Evolutionary conservation across 306 rosid genomes (phyloP).

Genomic region (Medicago arabica): DNA sequence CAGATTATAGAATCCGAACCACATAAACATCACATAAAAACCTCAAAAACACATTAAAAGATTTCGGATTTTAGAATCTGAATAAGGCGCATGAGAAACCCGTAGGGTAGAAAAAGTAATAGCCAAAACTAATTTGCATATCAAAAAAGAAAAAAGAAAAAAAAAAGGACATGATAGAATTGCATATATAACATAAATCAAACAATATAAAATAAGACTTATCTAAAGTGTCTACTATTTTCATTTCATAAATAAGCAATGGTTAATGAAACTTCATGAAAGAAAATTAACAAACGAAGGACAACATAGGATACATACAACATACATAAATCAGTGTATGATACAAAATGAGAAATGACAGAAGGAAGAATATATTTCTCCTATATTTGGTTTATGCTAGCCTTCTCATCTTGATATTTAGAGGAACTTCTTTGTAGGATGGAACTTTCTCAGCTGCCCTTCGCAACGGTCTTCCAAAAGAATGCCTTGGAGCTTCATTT

Average conservation of each 20-base stretch:
- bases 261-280: conserved; percentile 8
- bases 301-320: conserved; percentile 22
- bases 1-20: too few species aligned
- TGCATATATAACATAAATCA: not conserved
- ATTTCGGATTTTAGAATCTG: too few species aligned
- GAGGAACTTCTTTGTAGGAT: conserved; percentile 69
- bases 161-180: not conserved
- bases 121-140: too few species aligned
- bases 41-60: too few species aligned
- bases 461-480: conserved; percentile 69
- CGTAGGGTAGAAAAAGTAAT: too few species aligned
- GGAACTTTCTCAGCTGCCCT: conserved; percentile 68
- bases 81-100: too few species aligned
- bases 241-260: not conserved
- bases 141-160: too few species aligned
- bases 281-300: conserved; percentile 4
- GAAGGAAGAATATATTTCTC: not conserved
- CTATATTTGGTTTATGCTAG: conserved; percentile 40
- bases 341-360: conserved; percentile 24
- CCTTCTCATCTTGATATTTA: conserved; percentile 68
- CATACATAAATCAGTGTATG: conserved; percentile 14
- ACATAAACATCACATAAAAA: too few species aligned
- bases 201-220: not conserved
- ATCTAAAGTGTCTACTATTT: not conserved
- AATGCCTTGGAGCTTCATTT: conserved; percentile 55